Percentiles rank a stretch among this genome's conserved stretches.
These are phyloP conservation scores for Thermochaetoides dissita DNA, from an alignment of 2,329 filamentous ascomycete species.

Conservation along the genomic window DNA sequence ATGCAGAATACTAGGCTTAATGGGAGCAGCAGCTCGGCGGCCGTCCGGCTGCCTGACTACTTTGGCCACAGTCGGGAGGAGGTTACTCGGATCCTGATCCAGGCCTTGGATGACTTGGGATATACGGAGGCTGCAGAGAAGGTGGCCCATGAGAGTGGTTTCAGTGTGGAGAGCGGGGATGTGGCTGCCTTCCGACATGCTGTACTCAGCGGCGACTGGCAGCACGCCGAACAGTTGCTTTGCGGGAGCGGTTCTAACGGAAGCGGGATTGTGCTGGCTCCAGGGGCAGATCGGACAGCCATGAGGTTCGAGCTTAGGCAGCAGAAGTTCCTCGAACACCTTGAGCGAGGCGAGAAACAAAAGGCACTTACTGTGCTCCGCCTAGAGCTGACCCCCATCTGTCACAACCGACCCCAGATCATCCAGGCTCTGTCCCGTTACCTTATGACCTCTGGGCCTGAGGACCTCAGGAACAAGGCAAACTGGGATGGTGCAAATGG, in stretches of 20 bases:
- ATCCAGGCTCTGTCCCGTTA: slow-evolving; percentile 76
- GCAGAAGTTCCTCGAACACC: slow-evolving; percentile 85
- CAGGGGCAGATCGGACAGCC: slow-evolving; percentile 58
- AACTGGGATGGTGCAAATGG: slow-evolving; percentile 74
- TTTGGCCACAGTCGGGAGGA: slow-evolving; percentile 84
- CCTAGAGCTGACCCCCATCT: slow-evolving; percentile 73
- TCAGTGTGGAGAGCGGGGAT: slow-evolving; percentile 68
- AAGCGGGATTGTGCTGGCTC: slow-evolving; percentile 58
- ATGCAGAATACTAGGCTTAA: slow-evolving; percentile 43
- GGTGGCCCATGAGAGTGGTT: slow-evolving; percentile 71
- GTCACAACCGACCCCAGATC: slow-evolving; percentile 55
- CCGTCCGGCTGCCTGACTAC: slow-evolving; percentile 33
- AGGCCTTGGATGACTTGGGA: slow-evolving; percentile 77
- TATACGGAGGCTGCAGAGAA: slow-evolving; percentile 64
- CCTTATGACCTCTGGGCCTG: slow-evolving; percentile 71
- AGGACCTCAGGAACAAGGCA: slow-evolving; percentile 63
- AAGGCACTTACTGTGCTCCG: slow-evolving; percentile 72
- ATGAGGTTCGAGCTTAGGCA: slow-evolving; percentile 84
- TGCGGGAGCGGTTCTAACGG: slow-evolving; percentile 36
- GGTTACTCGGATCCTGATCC: slow-evolving; percentile 81
- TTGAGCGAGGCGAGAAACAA: slow-evolving; percentile 62
- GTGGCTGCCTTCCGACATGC: slow-evolving; percentile 77
- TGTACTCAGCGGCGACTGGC: slow-evolving; percentile 69
- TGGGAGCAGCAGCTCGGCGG: slow-evolving; percentile 11
- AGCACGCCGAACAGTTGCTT: slow-evolving; percentile 69